Base-by-base conservation (phyloP, 768 basidiomycete species). In the Lactarius deliciosus region DNA sequence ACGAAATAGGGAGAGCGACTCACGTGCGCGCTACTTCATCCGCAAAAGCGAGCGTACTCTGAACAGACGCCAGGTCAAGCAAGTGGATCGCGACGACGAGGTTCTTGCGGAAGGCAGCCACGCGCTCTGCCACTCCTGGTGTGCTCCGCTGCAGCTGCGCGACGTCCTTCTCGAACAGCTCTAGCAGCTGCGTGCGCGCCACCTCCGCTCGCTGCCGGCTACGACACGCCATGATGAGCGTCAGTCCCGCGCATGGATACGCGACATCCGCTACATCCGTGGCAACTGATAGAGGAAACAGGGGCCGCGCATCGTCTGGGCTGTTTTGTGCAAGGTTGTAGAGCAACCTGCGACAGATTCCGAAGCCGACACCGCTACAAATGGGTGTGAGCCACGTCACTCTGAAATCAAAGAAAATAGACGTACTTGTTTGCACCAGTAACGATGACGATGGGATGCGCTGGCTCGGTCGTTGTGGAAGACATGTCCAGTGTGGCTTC, bases 171-270 rank as follows among this genome's bases (percentile, higher is more conserved):
- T 93, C 89, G 38, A 91, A 76, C 50, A 82, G 77, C 2, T 70
- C 61, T 38, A 83, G 78, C 5, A 94, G 79, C 60, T 84, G 79
- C n/a, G 74, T 73, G 38, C 83, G 81, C 15, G 92, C 91, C 16
- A 72, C 80, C 66, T 86, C 83, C 2, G 88, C 93, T 5, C 87
- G 82, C 68, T 83, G 80, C 45, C 76, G 78, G 69, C 80, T 91
- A 61, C 93, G 82, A 74, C 93, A 94, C 0, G 92, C 93, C 82
- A 95, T 81, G 68, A 95, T 85, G 30, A 95, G 78, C 0, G 89
- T 92, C 57, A 92, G 72, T 7, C 86, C 86, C 20, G 81, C 79
- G 70, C 80, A 85, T 9, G 76, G 75, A 15, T 74, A 68, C 64
- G 64, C 64, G 63, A 60, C 30, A 66, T 65, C 59, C 53, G 62